phyloP scores from a whole-genome alignment of 2,329 filamentous ascomycete species.

The Xylariaceae sp. region DNA sequence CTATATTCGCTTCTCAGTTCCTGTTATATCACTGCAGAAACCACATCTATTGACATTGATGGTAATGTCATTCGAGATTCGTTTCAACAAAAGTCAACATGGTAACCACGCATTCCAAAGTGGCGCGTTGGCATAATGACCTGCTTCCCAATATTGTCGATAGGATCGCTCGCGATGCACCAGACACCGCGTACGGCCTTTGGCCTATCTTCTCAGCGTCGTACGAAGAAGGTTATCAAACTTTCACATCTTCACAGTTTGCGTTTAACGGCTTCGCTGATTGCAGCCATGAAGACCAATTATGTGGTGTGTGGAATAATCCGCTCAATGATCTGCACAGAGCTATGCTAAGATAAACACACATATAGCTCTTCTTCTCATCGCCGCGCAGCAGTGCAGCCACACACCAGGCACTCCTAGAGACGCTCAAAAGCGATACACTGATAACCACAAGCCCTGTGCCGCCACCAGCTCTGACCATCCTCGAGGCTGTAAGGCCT shows the following conservation, averaged over 20 bases:
- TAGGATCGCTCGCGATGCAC: conserved; percentile 29
- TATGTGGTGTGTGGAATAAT: conserved; percentile 24
- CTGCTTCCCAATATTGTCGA: conserved; percentile 36
- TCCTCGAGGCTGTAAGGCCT: conserved; percentile 25
- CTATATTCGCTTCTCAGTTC: no score
- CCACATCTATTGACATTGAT: no score
- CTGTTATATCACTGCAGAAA: no score
- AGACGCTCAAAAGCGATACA: conserved; percentile 28
- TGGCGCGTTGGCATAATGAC: conserved; percentile 16
- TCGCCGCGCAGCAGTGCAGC: conserved; percentile 38
- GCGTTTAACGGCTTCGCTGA: conserved; percentile 17
- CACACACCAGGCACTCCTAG: conserved; percentile 33
- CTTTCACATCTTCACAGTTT: conserved; percentile 21
- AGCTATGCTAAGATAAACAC: conserved; percentile 5
- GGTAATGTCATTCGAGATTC: no score
- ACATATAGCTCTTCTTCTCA: conserved; percentile 28
- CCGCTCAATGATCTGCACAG: background rate
- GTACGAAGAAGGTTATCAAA: conserved; percentile 26
- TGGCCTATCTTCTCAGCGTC: conserved; percentile 29
- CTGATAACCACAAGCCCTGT: conserved; percentile 28
- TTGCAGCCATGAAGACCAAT: conserved; percentile 23
- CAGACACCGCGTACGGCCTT: conserved; percentile 31
- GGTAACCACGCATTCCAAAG: conserved; percentile 2
- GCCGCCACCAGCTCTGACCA: conserved; percentile 20
- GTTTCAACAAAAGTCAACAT: conserved; percentile 2